Conservation (phyloP, 2,329 filamentous ascomycete species). For the Xylariaceae sp. region DNA sequence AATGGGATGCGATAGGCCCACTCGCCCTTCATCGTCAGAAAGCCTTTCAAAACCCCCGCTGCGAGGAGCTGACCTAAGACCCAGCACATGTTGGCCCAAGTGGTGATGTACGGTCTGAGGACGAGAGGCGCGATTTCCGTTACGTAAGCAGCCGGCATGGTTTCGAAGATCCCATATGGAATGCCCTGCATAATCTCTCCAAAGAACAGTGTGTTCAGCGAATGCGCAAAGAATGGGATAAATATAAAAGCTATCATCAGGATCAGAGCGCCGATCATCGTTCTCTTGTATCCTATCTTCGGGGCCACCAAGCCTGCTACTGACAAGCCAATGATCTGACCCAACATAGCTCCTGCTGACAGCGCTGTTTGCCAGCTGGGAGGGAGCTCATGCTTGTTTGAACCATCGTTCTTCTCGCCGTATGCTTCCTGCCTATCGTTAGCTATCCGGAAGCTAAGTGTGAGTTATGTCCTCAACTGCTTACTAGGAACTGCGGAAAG, state of each 20-base stretch:
- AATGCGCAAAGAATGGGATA: slow-evolving; percentile 32
- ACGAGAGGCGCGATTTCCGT: slow-evolving; percentile 24
- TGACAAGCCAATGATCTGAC: slow-evolving; percentile 37
- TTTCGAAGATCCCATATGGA: slow-evolving; percentile 26
- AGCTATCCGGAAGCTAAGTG: neutral
- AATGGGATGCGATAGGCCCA: slow-evolving; percentile 36
- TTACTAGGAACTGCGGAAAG: slow-evolving; percentile 8
- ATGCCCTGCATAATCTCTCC: slow-evolving; percentile 33
- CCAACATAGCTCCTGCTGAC: slow-evolving; percentile 33
- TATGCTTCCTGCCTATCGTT: slow-evolving; percentile 16
- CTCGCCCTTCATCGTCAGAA: slow-evolving; percentile 22
- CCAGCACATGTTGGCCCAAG: slow-evolving; percentile 31
- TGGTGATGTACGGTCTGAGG: slow-evolving; percentile 23
- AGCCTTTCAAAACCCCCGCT: slow-evolving; percentile 27
- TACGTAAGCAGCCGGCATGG: slow-evolving; percentile 22
- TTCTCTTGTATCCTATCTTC: slow-evolving; percentile 29
- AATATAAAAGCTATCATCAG: slow-evolving; percentile 32
- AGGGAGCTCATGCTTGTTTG: slow-evolving; percentile 32
- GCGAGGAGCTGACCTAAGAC: slow-evolving; percentile 35
- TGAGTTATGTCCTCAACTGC: neutral
- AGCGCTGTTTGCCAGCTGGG: slow-evolving; percentile 40
- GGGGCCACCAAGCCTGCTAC: slow-evolving; percentile 36
- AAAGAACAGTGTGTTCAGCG: slow-evolving; percentile 26
- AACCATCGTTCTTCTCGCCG: slow-evolving; percentile 12
- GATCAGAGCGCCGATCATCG: slow-evolving; percentile 31